These are phyloP conservation scores for Mallotus japonicus DNA, from an alignment of 441 rosid species.

Conservation along the genomic window DNA sequence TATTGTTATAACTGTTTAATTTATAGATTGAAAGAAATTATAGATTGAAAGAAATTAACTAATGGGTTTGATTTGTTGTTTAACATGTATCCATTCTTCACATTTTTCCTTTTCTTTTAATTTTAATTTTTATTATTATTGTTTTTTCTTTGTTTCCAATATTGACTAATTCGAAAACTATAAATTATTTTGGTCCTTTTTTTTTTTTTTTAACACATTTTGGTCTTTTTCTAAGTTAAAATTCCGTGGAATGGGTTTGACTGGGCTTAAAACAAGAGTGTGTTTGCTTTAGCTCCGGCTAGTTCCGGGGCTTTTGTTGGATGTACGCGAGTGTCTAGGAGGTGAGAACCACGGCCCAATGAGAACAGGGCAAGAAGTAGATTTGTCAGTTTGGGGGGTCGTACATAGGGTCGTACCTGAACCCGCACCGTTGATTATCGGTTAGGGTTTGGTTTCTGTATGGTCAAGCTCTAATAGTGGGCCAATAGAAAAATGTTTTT, in stretches of 20 bases:
- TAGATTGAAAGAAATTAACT: not conserved
- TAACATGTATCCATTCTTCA: not conserved
- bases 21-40: not conserved
- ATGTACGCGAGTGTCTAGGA: constrained; percentile 8
- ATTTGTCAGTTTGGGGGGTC: constrained; percentile 26
- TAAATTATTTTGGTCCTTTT: not conserved
- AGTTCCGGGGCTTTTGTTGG: not conserved
- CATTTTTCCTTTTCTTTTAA: not conserved
- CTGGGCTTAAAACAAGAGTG: constrained; percentile 25
- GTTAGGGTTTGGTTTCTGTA: constrained; percentile 7
- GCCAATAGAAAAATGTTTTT: not conserved
- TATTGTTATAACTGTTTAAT: constrained; percentile 23
- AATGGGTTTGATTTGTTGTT: constrained; percentile 1
- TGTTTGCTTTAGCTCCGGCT: not conserved
- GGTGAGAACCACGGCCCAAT: constrained; percentile 27
- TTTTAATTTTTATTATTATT: not conserved
- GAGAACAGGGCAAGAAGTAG: not conserved
- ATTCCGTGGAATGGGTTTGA: constrained; percentile 26
- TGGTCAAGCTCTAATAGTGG: not conserved
- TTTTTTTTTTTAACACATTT: not conserved
- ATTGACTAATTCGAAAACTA: too few species aligned
- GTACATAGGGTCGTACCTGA: constrained; percentile 37
- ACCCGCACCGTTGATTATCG: constrained; percentile 6
- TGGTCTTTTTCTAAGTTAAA: not conserved
- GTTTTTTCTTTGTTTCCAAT: too few species aligned